phyloP scores from a whole-genome alignment of 1,284 basidiomycete species.

The Schizophyllum amplum region DNA sequence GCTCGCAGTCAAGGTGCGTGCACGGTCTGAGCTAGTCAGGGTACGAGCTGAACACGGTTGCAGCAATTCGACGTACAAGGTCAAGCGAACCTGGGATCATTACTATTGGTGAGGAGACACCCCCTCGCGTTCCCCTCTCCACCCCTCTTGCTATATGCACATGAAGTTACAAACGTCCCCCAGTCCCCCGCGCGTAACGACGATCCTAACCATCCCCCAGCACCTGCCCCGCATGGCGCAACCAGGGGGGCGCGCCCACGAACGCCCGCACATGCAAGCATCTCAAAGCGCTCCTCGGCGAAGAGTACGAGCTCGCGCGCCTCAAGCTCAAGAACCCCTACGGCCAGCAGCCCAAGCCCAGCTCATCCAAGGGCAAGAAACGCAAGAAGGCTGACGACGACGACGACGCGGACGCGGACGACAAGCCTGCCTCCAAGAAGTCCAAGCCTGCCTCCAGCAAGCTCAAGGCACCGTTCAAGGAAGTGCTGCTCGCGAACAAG shows the following conservation, averaged over 20 bases:
- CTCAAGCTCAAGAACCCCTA: slow-evolving; percentile 39
- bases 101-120: slow-evolving; percentile 38
- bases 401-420: slow-evolving; percentile 11
- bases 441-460: neutral
- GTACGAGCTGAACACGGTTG: neutral
- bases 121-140: neutral
- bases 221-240: slow-evolving; percentile 32
- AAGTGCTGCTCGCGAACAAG: slow-evolving; percentile 50
- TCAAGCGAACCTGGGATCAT: slow-evolving; percentile 45
- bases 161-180: neutral
- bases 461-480: slow-evolving; percentile 3
- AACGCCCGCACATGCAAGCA: slow-evolving; percentile 59
- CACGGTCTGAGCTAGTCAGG: neutral
- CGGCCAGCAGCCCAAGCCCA: slow-evolving; percentile 19
- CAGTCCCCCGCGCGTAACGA: too few relatives aligned
- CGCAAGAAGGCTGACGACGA: slow-evolving; percentile 10
- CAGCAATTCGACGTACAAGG: slow-evolving; percentile 40
- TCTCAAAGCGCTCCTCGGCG: slow-evolving; percentile 47
- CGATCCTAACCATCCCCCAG: neutral
- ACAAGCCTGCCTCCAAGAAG: slow-evolving; percentile 6
- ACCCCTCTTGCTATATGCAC: neutral
- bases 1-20: slow-evolving; percentile 31
- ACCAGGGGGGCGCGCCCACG: slow-evolving; percentile 37
- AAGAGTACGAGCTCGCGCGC: slow-evolving; percentile 47
- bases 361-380: slow-evolving; percentile 11